Percentiles rank a stretch among this genome's conserved stretches.
phyloP scores from a whole-genome alignment of 306 rosid genomes.

The Vigna nakashimae region DNA sequence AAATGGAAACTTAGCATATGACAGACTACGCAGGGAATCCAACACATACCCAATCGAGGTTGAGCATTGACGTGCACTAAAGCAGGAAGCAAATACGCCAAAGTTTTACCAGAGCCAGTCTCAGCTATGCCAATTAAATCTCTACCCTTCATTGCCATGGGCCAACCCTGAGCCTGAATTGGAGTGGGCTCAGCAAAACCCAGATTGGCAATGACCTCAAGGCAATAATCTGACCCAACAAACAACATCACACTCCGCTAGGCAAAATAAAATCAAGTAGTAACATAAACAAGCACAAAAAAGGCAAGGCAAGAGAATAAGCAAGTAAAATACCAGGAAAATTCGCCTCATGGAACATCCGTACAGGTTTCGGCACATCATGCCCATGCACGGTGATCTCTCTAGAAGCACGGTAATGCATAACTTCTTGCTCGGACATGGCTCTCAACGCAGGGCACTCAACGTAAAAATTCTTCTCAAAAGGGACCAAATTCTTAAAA shows the following conservation, averaged over 20 bases:
- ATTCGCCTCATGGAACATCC: constrained; percentile 73
- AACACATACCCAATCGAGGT: constrained; percentile 76
- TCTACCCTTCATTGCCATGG: constrained; percentile 96
- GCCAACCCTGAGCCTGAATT: constrained; percentile 99
- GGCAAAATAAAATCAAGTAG: neutral
- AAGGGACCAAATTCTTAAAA: constrained; percentile 82
- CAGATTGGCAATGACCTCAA: constrained; percentile 83
- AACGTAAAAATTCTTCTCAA: constrained; percentile 81
- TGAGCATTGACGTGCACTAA: constrained; percentile 92
- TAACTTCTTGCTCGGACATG: constrained; percentile 76
- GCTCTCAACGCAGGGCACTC: constrained; percentile 69
- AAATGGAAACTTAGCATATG: neutral
- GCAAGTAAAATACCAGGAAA: constrained; percentile 72
- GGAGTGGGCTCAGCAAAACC: constrained; percentile 97
- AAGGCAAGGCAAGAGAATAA: neutral
- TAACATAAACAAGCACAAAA: constrained; percentile 29
- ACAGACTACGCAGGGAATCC: neutral
- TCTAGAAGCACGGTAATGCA: constrained; percentile 62
- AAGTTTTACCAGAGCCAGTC: constrained; percentile 97
- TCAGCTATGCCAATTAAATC: constrained; percentile 97
- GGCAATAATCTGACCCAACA: constrained; percentile 71
- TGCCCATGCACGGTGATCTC: constrained; percentile 87
- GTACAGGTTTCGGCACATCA: constrained; percentile 84
- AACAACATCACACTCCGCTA: constrained; percentile 35
- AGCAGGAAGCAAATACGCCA: constrained; percentile 89